phyloP scores from a whole-genome alignment of 2,329 filamentous ascomycete genomes.

The Bipolaris victoriae region DNA sequence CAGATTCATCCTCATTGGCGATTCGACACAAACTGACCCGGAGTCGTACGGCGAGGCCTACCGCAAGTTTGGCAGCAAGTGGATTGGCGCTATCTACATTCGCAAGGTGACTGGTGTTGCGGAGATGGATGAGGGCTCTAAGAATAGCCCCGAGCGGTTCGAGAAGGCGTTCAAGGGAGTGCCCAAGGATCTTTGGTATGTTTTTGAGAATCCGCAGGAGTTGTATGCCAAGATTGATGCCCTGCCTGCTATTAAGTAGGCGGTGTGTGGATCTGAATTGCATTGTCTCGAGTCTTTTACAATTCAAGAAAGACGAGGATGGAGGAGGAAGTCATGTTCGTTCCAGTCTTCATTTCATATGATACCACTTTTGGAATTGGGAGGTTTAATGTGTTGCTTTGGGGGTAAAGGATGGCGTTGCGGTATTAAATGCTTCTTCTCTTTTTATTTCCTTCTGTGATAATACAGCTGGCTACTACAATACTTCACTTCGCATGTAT shows the following conservation, averaged over 20 bases:
- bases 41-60: constrained; percentile 86
- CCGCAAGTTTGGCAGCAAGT: constrained; percentile 69
- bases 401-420: neutral
- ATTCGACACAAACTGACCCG: constrained; percentile 89
- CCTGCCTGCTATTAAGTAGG: constrained; percentile 28
- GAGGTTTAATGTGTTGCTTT: neutral
- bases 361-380: constrained; percentile 2
- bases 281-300: too few species aligned
- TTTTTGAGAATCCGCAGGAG: constrained; percentile 80
- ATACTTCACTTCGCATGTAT: neutral
- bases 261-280: neutral
- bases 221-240: constrained; percentile 52
- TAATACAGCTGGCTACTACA: neutral
- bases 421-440: neutral
- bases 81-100: constrained; percentile 85
- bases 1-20: constrained; percentile 83
- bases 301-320: too few species aligned
- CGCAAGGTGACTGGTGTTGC: constrained; percentile 80
- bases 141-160: constrained; percentile 71
- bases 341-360: neutral
- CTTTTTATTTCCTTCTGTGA: neutral
- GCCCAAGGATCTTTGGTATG: constrained; percentile 74
- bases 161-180: constrained; percentile 80
- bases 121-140: constrained; percentile 75
- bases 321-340: neutral